Percentiles rank a stretch among this genome's conserved stretches.
Evolutionary conservation across 192 early-diverging fungal genomes (phyloP).

Genomic region (Spizellomyces punctatus): DNA sequence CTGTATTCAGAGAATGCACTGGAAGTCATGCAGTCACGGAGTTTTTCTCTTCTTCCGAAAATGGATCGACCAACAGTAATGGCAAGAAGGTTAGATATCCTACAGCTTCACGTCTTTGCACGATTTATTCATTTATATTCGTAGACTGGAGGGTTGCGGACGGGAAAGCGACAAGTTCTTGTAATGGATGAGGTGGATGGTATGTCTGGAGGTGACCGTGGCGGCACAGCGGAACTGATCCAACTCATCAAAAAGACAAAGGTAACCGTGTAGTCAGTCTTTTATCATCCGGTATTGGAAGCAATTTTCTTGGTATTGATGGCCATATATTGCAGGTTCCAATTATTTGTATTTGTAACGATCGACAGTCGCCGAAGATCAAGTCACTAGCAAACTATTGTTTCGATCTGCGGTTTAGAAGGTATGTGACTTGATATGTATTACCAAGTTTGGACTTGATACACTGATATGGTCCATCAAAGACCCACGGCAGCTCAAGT

Average conservation of each 20-base stretch:
- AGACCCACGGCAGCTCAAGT: constrained; percentile 75
- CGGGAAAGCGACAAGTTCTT: constrained; percentile 56
- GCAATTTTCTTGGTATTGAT: neutral
- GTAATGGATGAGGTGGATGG: constrained; percentile 99
- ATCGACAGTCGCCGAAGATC: constrained; percentile 83
- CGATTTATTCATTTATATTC: no score
- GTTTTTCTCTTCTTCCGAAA: constrained; percentile 22
- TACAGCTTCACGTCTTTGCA: no score
- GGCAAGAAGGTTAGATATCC: no score
- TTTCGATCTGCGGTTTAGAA: constrained; percentile 72
- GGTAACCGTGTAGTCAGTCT: constrained; percentile 35
- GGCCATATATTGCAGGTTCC: constrained; percentile 65
- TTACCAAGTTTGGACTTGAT: no score
- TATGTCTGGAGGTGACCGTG: constrained; percentile 96
- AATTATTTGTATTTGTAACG: constrained; percentile 99
- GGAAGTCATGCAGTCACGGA: constrained; percentile 59
- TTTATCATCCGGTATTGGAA: neutral
- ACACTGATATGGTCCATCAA: constrained; percentile 17
- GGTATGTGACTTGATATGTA: no score
- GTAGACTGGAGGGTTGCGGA: neutral
- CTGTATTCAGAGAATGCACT: constrained; percentile 53
- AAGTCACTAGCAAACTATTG: constrained; percentile 82
- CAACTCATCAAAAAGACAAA: constrained; percentile 87
- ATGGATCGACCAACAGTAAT: no score
- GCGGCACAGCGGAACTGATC: constrained; percentile 86